A percentile compares a stretch with the other conserved stretches of the same genome.
Conservation (phyloP, 169 alveolate species). For the Ichthyophthirius multifiliis region DNA sequence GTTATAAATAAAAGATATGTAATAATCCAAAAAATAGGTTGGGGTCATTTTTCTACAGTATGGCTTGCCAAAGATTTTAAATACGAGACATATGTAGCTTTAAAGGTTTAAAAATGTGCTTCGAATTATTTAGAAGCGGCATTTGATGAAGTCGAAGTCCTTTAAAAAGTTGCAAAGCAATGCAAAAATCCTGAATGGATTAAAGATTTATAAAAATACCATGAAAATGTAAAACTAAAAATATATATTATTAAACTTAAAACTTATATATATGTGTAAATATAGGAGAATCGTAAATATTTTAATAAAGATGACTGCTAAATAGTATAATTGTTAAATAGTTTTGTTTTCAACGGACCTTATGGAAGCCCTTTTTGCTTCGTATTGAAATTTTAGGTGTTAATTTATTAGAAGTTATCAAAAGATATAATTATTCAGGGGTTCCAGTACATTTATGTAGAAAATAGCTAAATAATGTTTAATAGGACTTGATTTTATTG, state of each 20-base stretch:
- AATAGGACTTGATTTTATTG: conserved; percentile 97
- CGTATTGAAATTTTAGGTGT: conserved; percentile 99
- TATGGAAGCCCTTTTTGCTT: conserved; percentile 98
- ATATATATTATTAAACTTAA: no score
- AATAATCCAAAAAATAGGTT: conserved; percentile 97
- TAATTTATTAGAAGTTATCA: conserved; percentile 94
- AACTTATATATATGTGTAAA: no score
- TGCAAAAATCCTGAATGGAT: conserved; percentile 32
- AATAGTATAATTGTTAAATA: conserved; percentile 93
- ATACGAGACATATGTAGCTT: conserved; percentile 93
- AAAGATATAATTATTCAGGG: conserved; percentile 95
- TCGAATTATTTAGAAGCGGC: conserved; percentile 97
- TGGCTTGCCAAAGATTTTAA: conserved; percentile 96
- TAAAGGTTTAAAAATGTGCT: conserved; percentile 97
- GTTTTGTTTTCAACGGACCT: conserved; percentile 96
- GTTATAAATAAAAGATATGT: conserved; percentile 91
- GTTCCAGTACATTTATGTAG: conserved; percentile 94
- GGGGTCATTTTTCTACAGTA: conserved; percentile 99
- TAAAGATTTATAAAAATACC: conserved; percentile 1
- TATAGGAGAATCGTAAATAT: conserved; percentile 26
- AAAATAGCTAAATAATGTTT: conserved; percentile 95
- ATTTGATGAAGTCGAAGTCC: conserved; percentile 95
- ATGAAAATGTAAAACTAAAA: no score
- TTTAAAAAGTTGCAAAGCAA: conserved; percentile 84
- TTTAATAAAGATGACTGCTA: conserved; percentile 71